Evolutionary conservation across 345 rosid genomes (phyloP).

Genomic region (Acer negundo): DNA sequence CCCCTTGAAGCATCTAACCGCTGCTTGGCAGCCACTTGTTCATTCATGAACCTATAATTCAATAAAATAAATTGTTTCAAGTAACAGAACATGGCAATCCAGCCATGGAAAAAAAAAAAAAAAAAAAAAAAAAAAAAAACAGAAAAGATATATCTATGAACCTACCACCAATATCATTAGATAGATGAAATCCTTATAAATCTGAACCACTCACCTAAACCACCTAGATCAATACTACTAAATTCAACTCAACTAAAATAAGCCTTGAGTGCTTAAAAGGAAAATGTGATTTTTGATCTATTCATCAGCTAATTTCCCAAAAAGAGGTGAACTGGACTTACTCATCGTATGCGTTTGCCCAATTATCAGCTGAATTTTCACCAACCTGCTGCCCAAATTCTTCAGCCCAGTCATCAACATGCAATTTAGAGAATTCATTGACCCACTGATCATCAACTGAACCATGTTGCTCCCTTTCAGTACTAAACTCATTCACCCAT

Average conservation of each 20-base stretch:
- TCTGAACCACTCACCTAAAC: not conserved
- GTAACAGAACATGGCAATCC: not conserved
- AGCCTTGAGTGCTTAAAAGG: not conserved
- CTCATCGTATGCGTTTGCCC: conserved; percentile 97
- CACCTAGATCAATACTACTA: not conserved
- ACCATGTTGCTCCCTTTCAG: conserved; percentile 57
- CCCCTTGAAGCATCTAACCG: conserved; percentile 72
- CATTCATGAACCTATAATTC: conserved; percentile 61
- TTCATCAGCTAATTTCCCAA: conserved; percentile 20
- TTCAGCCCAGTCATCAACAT: conserved; percentile 90
- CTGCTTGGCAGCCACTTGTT: conserved; percentile 67
- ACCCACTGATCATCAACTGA: conserved; percentile 85
- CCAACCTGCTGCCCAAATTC: conserved; percentile 78
- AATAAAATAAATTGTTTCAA: not conserved
- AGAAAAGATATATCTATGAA: not conserved
- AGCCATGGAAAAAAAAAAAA: not conserved
- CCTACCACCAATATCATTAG: not conserved
- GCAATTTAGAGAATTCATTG: conserved; percentile 91
- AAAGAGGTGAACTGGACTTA: conserved; percentile 43
- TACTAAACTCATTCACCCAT: conserved; percentile 85
- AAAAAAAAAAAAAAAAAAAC: no score
- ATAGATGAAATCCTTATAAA: conserved; percentile 6
- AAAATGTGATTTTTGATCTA: not conserved
- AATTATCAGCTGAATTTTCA: conserved; percentile 67
- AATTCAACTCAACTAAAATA: not conserved